phyloP scores from a whole-genome alignment of 2,329 filamentous ascomycete genomes.

The Sclerotinia nivalis region DNA sequence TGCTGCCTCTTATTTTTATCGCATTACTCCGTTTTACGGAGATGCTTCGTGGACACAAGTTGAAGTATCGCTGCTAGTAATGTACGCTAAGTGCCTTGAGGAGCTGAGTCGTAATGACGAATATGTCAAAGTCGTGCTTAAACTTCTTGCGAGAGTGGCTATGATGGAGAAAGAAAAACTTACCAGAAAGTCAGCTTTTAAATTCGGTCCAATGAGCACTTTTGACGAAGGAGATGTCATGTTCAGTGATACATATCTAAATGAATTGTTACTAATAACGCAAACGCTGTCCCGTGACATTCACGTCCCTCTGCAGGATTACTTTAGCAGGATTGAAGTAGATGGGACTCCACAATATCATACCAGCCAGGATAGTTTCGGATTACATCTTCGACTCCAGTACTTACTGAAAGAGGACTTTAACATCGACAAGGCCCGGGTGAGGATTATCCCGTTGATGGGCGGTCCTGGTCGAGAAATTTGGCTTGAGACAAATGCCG shows the following conservation, averaged over 20 bases:
- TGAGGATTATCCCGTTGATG: constrained; percentile 61
- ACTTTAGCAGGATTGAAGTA: constrained; percentile 71
- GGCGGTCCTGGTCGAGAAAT: constrained; percentile 65
- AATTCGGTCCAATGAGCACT: constrained; percentile 23
- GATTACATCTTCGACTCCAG: constrained; percentile 64
- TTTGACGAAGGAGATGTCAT: constrained; percentile 29
- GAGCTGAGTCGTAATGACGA: constrained; percentile 75
- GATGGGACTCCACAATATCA: constrained; percentile 69
- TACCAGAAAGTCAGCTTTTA: constrained; percentile 41
- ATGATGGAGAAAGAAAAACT: constrained; percentile 54
- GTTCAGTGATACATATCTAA: constrained; percentile 38
- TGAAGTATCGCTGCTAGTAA: constrained; percentile 79
- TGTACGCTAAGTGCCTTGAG: constrained; percentile 82
- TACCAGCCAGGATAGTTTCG: constrained; percentile 72
- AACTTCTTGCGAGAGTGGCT: constrained; percentile 69
- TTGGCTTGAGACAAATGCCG: constrained; percentile 53
- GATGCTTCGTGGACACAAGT: constrained; percentile 75
- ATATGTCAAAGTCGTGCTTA: constrained; percentile 73
- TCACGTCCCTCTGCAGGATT: constrained; percentile 66
- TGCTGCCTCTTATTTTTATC: constrained; percentile 76
- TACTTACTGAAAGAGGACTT: constrained; percentile 74
- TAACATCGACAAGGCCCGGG: constrained; percentile 61
- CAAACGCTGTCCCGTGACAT: constrained; percentile 57
- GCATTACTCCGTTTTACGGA: constrained; percentile 76
- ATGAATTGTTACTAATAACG: constrained; percentile 38